Percentiles rank a stretch among this genome's conserved stretches.
phyloP scores from a whole-genome alignment of 2,329 filamentous ascomycete species.

The Bisporella sp. region DNA sequence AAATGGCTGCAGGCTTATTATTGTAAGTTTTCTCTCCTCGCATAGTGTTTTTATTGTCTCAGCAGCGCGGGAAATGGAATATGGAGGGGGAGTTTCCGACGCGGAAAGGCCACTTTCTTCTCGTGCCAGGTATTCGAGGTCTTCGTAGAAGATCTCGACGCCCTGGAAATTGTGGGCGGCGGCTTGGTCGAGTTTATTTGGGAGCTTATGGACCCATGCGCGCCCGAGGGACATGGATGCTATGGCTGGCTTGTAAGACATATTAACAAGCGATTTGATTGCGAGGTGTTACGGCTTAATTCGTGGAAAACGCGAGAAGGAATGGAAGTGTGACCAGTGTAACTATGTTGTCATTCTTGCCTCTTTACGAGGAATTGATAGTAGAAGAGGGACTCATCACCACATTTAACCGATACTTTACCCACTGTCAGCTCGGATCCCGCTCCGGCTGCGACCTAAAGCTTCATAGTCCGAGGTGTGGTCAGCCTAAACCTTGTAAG shows the following conservation, averaged over 20 bases:
- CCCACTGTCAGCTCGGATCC: too few relatives aligned
- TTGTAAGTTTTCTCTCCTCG: slow-evolving; percentile 44
- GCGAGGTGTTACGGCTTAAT: neutral
- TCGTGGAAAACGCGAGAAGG: neutral
- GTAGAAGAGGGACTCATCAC: too few relatives aligned
- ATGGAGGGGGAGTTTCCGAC: slow-evolving; percentile 33
- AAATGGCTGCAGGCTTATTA: slow-evolving; percentile 70
- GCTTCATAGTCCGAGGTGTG: neutral
- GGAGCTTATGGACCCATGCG: slow-evolving; percentile 59
- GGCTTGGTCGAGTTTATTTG: slow-evolving; percentile 62
- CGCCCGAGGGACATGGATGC: slow-evolving; percentile 72
- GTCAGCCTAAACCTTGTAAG: neutral
- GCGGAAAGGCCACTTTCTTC: slow-evolving; percentile 34
- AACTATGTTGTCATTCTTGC: neutral
- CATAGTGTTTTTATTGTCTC: slow-evolving; percentile 49
- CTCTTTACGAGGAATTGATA: neutral
- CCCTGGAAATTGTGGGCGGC: slow-evolving; percentile 56
- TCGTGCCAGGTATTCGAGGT: slow-evolving; percentile 54
- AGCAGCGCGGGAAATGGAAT: slow-evolving; percentile 43
- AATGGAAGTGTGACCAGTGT: neutral
- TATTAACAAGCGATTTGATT: neutral
- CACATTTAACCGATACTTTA: too few relatives aligned
- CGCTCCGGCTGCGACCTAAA: too few relatives aligned
- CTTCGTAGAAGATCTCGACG: slow-evolving; percentile 72
- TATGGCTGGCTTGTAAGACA: slow-evolving; percentile 53